Evolutionary conservation across 2,329 filamentous ascomycete species (phyloP), one percentile per base, ranked within the genome.

Genomic region (Esteya vermicola): DNA sequence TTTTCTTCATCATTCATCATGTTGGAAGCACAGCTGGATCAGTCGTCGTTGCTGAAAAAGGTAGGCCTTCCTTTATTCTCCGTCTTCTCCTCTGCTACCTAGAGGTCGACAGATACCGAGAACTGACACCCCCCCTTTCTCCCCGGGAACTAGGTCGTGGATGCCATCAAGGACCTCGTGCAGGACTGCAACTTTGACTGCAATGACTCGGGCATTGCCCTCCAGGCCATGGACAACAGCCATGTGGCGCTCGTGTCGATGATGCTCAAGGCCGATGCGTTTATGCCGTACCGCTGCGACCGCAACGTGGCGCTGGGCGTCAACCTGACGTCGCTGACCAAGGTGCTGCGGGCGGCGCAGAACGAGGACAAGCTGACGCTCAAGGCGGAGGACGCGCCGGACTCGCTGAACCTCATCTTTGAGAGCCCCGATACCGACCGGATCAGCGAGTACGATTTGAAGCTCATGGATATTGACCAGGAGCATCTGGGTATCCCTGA

Each of bases 131-230:
- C n/a, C n/a, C n/a, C n/a, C n/a, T n/a, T n/a, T n/a, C n/a, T n/a
- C n/a, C n/a, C n/a, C n/a, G n/a, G n/a, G n/a, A n/a, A n/a, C n/a
- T 51, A 94, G 86, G 85, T 96, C 48, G 88, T 98, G 55, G 93
- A 98, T 60, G 85, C 93, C 53, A 95, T 98, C 78, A 96, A 95
- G 67, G 91, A 98, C 56, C 78, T 98, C 38, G 91, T 98, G 40
- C 91, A 96, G 65, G 91, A 98, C 68, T 98, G 91, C 79, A 98
- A 98, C 68, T 98, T 98, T 68, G 91, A 98, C 73, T 98, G 93
- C 81, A 98, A 96, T 81, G 93, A 98, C 72, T 89, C 85, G 41
- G 91, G 91, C 47, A 91, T 98, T 56, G 88, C 89, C 38, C 83
- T 98, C 42, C 91, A 98, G 66, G 91, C 91, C 56, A 98, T 98